Percentiles rank a stretch among this genome's conserved stretches.
phyloP scores from a whole-genome alignment of 352 stramenopile species.

The Pythium oligandrum region DNA sequence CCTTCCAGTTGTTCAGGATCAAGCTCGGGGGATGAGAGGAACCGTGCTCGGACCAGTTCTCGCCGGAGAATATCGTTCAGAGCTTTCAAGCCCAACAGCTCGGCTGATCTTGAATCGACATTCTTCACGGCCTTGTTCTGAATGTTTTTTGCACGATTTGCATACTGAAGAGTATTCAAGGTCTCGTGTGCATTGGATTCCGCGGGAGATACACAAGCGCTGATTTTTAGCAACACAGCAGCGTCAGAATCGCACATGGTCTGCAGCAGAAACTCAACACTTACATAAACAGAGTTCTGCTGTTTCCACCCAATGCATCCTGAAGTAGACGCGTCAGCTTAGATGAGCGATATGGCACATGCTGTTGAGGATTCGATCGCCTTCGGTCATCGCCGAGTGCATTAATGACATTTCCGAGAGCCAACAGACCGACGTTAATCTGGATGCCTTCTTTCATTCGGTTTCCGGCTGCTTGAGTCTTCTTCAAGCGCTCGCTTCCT shows the following conservation, averaged over 20 bases:
- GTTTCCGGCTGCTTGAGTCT: slow-evolving; percentile 74
- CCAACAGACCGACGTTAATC: slow-evolving; percentile 83
- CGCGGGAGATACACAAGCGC: slow-evolving; percentile 79
- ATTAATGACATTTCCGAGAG: slow-evolving; percentile 86
- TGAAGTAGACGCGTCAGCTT: slow-evolving; percentile 80
- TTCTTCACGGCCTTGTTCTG: slow-evolving; percentile 90
- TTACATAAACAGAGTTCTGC: slow-evolving; percentile 85
- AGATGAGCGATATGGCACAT: slow-evolving; percentile 79
- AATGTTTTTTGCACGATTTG: slow-evolving; percentile 85
- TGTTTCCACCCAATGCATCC: slow-evolving; percentile 86
- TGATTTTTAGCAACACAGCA: slow-evolving; percentile 16
- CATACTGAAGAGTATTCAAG: slow-evolving; percentile 83
- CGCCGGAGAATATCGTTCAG: slow-evolving; percentile 62
- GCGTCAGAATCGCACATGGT: background rate
- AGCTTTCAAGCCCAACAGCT: slow-evolving; percentile 62
- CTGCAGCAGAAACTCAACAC: slow-evolving; percentile 7
- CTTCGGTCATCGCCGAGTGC: slow-evolving; percentile 70
- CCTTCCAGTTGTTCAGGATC: slow-evolving; percentile 21
- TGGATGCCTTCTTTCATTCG: slow-evolving; percentile 89
- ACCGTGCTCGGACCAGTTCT: slow-evolving; percentile 60
- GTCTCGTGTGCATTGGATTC: slow-evolving; percentile 66
- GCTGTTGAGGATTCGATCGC: slow-evolving; percentile 34
- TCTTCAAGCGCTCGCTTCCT: slow-evolving; percentile 83
- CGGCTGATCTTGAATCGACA: slow-evolving; percentile 71
- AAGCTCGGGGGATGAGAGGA: slow-evolving; percentile 22